A percentile compares a stretch with the other conserved stretches of the same genome.
Evolutionary conservation across 2,329 filamentous ascomycete genomes (phyloP).

Genomic region (Penicillium glabrum): DNA sequence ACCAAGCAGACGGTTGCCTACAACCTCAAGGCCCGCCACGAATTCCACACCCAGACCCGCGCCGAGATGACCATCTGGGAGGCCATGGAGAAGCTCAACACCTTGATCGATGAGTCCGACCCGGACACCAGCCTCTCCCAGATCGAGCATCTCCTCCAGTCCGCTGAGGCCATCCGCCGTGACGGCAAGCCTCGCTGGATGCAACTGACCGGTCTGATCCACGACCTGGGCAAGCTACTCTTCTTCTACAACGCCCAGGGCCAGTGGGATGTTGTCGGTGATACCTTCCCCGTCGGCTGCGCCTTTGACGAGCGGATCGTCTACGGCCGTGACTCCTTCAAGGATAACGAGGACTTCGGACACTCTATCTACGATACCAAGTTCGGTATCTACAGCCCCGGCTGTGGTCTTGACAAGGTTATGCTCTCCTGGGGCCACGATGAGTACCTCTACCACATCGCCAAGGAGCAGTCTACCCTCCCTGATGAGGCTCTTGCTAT

Average conservation of each 20-base stretch:
- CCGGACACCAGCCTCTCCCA: constrained; percentile 84
- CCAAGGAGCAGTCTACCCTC: constrained; percentile 76
- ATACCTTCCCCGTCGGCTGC: constrained; percentile 49
- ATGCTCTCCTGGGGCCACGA: constrained; percentile 80
- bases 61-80: constrained; percentile 85
- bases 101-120: constrained; percentile 85
- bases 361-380: constrained; percentile 73
- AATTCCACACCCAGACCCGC: constrained; percentile 66
- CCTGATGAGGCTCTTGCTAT: constrained; percentile 83
- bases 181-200: constrained; percentile 59
- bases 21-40: constrained; percentile 76
- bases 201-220: constrained; percentile 50
- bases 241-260: constrained; percentile 69
- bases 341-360: constrained; percentile 69
- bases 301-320: constrained; percentile 69
- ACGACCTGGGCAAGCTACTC: constrained; percentile 48
- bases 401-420: constrained; percentile 81
- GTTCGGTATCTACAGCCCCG: constrained; percentile 75
- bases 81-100: constrained; percentile 90
- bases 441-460: constrained; percentile 68
- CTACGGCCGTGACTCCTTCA: constrained; percentile 73
- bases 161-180: constrained; percentile 82
- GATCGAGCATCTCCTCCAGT: constrained; percentile 86
- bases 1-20: constrained; percentile 63
- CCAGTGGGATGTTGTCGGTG: constrained; percentile 89